Evolutionary conservation across 345 rosid species (phyloP).

Genomic region (Bruguiera gymnorhiza): DNA sequence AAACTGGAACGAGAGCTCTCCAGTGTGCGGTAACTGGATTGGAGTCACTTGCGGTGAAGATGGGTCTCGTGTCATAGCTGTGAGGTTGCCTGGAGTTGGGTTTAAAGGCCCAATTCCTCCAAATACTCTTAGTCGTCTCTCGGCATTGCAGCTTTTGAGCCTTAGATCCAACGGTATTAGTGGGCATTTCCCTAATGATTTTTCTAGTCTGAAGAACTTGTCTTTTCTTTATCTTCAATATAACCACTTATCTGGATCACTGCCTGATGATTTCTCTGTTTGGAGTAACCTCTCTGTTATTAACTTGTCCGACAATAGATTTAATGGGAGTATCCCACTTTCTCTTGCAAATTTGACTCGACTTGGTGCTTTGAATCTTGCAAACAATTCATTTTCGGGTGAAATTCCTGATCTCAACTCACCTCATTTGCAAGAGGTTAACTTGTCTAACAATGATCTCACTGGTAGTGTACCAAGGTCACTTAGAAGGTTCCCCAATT

Average conservation of each 20-base stretch:
- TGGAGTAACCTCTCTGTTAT: slow-evolving; percentile 62
- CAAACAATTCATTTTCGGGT: slow-evolving; percentile 78
- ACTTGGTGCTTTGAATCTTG: slow-evolving; percentile 63
- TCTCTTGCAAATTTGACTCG: slow-evolving; percentile 59
- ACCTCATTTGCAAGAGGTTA: slow-evolving; percentile 49
- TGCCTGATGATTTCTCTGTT: slow-evolving; percentile 53
- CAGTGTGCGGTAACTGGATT: slow-evolving; percentile 60
- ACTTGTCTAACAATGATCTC: slow-evolving; percentile 64
- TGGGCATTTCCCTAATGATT: slow-evolving; percentile 68
- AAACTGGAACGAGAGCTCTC: slow-evolving; percentile 54
- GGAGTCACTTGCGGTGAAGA: slow-evolving; percentile 68
- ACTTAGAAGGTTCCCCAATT: slow-evolving; percentile 53
- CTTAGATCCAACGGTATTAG: slow-evolving; percentile 70
- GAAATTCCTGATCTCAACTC: slow-evolving; percentile 63
- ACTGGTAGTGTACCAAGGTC: slow-evolving; percentile 58
- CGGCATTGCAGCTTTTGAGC: slow-evolving; percentile 67
- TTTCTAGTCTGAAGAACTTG: slow-evolving; percentile 55
- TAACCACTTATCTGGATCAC: slow-evolving; percentile 63
- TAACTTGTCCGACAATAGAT: slow-evolving; percentile 70
- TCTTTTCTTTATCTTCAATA: slow-evolving; percentile 72
- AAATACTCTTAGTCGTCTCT: slow-evolving; percentile 64
- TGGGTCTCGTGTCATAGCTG: slow-evolving; percentile 47
- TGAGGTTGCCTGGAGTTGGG: slow-evolving; percentile 84
- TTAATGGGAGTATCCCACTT: slow-evolving; percentile 62
- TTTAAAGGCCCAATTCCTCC: slow-evolving; percentile 69